Conservation (phyloP, 768 basidiomycete species). For the Auricularia auricula-judae region DNA sequence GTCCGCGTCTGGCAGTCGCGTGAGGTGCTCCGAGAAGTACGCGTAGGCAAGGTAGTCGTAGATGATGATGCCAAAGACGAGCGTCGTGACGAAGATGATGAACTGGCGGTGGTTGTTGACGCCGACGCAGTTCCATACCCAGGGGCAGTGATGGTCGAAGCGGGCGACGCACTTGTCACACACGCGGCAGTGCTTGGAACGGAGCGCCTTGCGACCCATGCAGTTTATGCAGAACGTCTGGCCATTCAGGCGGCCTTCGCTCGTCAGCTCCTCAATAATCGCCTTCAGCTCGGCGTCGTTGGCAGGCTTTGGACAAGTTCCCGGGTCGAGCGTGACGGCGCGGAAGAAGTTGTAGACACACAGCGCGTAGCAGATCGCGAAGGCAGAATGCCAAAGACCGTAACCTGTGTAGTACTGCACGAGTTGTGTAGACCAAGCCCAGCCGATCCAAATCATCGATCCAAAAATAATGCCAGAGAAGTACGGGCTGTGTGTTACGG, state of each 20-base stretch:
- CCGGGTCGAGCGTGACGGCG: conserved; percentile 80
- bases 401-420: conserved; percentile 68
- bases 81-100: conserved; percentile 77
- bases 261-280: conserved; percentile 87
- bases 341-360: conserved; percentile 90
- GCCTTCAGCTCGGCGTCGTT: conserved; percentile 82
- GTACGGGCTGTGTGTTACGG: conserved; percentile 80
- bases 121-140: conserved; percentile 99
- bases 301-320: conserved; percentile 68
- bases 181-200: conserved; percentile 90
- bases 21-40: conserved; percentile 28
- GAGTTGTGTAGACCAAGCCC: conserved; percentile 70
- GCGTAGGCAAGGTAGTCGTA: conserved; percentile 80
- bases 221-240: conserved; percentile 95
- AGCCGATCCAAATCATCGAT: conserved; percentile 79
- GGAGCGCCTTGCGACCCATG: conserved; percentile 86
- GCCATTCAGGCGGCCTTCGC: conserved; percentile 80
- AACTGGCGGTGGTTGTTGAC: conserved; percentile 93
- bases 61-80: conserved; percentile 67
- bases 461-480: conserved; percentile 84
- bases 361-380: conserved; percentile 54
- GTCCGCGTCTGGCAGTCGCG: conserved; percentile 37
- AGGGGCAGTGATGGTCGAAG: conserved; percentile 96
- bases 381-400: conserved; percentile 63
- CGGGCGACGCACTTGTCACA: conserved; percentile 85